Base-by-base conservation (phyloP, 192 early-diverging fungal genomes). In the Tieghemiomyces parasiticus region DNA sequence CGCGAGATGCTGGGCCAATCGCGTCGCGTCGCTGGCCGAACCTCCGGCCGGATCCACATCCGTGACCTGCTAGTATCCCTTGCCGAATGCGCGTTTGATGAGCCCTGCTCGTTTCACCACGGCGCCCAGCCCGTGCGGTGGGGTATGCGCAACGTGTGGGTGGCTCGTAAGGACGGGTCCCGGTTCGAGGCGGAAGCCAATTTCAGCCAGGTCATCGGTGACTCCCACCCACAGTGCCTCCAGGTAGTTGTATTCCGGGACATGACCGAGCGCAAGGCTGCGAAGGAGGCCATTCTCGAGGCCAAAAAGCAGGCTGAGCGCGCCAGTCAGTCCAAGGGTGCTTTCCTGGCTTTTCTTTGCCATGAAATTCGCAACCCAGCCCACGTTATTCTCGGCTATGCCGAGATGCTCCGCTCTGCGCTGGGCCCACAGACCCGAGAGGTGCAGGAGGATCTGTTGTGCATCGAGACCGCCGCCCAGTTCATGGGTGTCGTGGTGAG, bases 331-430 rank as follows among this genome's bases (percentile, higher is more conserved):
- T 65, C 63, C 48, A 66, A 65, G 19, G 62, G 61, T 25, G 60
- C 61, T 44, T 70, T 67, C 44, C 35, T 70, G 33, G 47, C 69
- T 2, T 70, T 70, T 63, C 46, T 66, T 16, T 66, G 61, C 62
- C 69, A 70, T 52, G 64, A 70, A 58, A 51, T 70, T 46, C 61
- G 69, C 56, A 70, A 69, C 58, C 68, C 68, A 19, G 30, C 65
- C 1, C 68, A 69, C 42, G 64, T 59, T 26, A 60, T 69, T 33
- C 50, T 69, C n/a, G 68, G 68, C 19, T 48, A 64, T 33, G 64
- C 35, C 32, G 59, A 47, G 45, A 51, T 70, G 31, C 55, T 70
- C 3, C 52, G 34, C 19, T 61, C 64, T 16, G 50, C 68, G 1
- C 22, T 59, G 3, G 44, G 35, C 42, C 58, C 35, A 24, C n/a